Base-by-base conservation (phyloP, 176 grass and related monocot species). In the Themeda triandra region DNA sequence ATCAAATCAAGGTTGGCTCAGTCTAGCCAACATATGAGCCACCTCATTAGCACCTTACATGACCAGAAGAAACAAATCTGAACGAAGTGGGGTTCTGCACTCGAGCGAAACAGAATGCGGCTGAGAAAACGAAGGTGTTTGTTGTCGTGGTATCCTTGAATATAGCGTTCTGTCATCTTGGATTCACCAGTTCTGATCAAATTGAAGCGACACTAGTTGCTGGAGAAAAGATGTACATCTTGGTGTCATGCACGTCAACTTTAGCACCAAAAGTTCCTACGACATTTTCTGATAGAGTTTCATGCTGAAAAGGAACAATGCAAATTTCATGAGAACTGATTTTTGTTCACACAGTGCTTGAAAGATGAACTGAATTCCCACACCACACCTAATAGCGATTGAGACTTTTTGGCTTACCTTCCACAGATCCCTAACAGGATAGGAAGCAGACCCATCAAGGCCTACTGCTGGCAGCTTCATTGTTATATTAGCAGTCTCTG, bases 341-440 rank as follows among this genome's bases (percentile, higher is more conserved):
- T 54, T 54, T 6, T 21, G 2, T 35, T 29, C 18, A 53, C 25
- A 15, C 41, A 0, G 18, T 23, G 51, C 84, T 80, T 71, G 8
- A 4, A 11, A 60, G 68, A 11, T 41, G 10, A 42, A 71, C 37
- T 71, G 27, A 66, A 66, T 5, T 67, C 2, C 14, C 30, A 15
- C 8, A 69, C 14, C 30, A 15, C 8, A 69, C 33, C 14, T 76
- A 51, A 63, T 33, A 56, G 18, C 44, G 78, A 83, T 31, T 62
- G 7, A 84, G 84, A 28, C 65, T 71, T 25, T 75, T 25, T 31
- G 46, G 32, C 54, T 56, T 63, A 82, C 92, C 87, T 91, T 89
- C 92, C 95, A 98, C 66, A 95, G 67, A 69, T 95, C 95, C 87
- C 92, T 90, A 69, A 95, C 80, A 79, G 91, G 93, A 84, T 91